These are phyloP conservation scores for Botrytis aclada DNA, from an alignment of 2,329 filamentous ascomycete species.

Conservation along the genomic window DNA sequence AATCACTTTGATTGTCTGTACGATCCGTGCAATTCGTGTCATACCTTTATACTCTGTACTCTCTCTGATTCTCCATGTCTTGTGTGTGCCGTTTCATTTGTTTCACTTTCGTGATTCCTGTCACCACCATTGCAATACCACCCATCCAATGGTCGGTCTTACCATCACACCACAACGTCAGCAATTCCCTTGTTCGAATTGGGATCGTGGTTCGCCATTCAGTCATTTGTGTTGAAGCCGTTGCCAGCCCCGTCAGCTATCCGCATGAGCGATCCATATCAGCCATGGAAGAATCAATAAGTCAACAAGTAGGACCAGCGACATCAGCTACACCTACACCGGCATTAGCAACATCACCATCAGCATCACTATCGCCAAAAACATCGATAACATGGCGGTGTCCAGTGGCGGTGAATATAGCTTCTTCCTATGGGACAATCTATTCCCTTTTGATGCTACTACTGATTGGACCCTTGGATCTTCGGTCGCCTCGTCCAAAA, in stretches of 20 bases:
- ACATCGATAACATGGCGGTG: neutral
- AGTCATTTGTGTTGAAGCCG: neutral
- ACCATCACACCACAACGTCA: conserved; percentile 4
- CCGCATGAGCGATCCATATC: neutral
- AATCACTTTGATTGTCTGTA: neutral
- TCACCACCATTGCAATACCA: neutral
- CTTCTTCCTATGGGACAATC: neutral
- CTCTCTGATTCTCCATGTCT: neutral
- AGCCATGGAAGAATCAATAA: neutral
- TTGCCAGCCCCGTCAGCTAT: neutral
- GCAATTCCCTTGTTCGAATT: neutral
- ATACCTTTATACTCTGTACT: too few species aligned
- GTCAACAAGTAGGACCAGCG: neutral
- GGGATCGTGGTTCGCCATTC: neutral
- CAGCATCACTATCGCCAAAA: neutral
- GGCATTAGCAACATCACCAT: neutral
- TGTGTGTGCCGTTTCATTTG: conserved; percentile 5
- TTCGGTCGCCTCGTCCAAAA: neutral
- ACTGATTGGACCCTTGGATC: neutral
- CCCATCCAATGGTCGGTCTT: neutral
- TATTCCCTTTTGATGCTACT: neutral
- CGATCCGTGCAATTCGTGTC: neutral
- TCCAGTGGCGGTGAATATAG: conserved; percentile 6
- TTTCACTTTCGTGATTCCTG: conserved; percentile 3
- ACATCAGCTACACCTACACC: neutral